Evolutionary conservation across 352 stramenopile species (phyloP), one percentile per base, ranked within the genome.

Genomic region (Phytophthora nicotianae): DNA sequence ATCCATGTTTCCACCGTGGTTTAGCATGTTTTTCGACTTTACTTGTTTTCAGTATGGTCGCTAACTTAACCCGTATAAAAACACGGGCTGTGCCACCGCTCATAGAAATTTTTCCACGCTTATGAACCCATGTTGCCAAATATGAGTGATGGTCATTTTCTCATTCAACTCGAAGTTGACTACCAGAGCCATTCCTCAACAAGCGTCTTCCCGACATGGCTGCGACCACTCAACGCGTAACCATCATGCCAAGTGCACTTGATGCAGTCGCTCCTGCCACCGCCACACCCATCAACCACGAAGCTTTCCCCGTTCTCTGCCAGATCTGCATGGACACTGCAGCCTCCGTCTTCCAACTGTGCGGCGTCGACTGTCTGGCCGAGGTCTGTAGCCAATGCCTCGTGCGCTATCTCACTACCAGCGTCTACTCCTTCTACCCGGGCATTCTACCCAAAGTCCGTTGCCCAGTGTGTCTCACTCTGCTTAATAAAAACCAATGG

Each of bases 41-140:
- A n/a, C n/a, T n/a, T n/a, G n/a, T n/a, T n/a, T n/a, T n/a, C n/a
- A n/a, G n/a, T n/a, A n/a, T n/a, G n/a, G n/a, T n/a, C n/a, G n/a
- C n/a, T n/a, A n/a, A n/a, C n/a, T n/a, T n/a, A n/a, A n/a, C n/a
- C n/a, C n/a, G n/a, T n/a, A n/a, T n/a, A n/a, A n/a, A n/a, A n/a
- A n/a, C n/a, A n/a, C n/a, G n/a, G n/a, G n/a, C n/a, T n/a, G n/a
- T n/a, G n/a, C n/a, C n/a, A n/a, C n/a, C n/a, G n/a, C n/a, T n/a
- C n/a, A n/a, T n/a, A n/a, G n/a, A n/a, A n/a, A n/a, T n/a, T n/a
- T n/a, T n/a, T n/a, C n/a, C n/a, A n/a, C n/a, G n/a, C 77, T 3
- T 96, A 80, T 48, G 93, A 98, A 13, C 29, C 29, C 29, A 35
- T 14, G n/a, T n/a, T n/a, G n/a, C n/a, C n/a, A n/a, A n/a, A n/a